Base-by-base conservation (phyloP, 139 green algal genomes). In the Micractinium conductrix region DNA sequence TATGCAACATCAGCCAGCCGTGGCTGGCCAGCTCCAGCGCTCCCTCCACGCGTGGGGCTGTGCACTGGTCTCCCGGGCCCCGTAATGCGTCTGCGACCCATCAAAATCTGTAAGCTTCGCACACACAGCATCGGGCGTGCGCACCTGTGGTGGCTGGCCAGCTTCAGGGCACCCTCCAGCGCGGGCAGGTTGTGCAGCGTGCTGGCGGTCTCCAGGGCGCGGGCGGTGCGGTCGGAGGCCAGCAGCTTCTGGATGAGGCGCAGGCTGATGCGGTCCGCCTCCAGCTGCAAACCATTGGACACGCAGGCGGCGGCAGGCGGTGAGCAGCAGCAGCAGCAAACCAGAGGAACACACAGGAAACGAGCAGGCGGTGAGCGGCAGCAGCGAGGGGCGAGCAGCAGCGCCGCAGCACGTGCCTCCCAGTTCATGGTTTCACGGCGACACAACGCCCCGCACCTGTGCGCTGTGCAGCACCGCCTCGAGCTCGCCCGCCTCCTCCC, bases 21-120 rank as follows among this genome's bases (percentile, higher is more conserved):
- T 92, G 84, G 62, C 87, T 90, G 48, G 91, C 87, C 58, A 95
- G 84, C 83, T 91, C 93, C 16, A 92, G 69, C 6, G 90, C 90
- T 14, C 90, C 89, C 48, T 89, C 75, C 43, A 92, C 10, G 33
- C 62, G n/a, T n/a, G n/a, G n/a, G n/a, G n/a, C n/a, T n/a, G n/a
- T n/a, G n/a, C n/a, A n/a, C n/a, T n/a, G n/a, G n/a, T n/a, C n/a
- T n/a, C n/a, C n/a, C n/a, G n/a, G n/a, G n/a, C n/a, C n/a, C n/a
- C n/a, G n/a, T n/a, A n/a, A n/a, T n/a, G n/a, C n/a, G n/a, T n/a
- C n/a, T n/a, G n/a, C n/a, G n/a, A n/a, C n/a, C n/a, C n/a, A n/a
- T n/a, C n/a, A n/a, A n/a, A n/a, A n/a, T n/a, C n/a, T n/a, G n/a
- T n/a, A n/a, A n/a, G n/a, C n/a, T n/a, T n/a, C n/a, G n/a, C n/a